Evolutionary conservation across 1,284 basidiomycete genomes (phyloP).

Genomic region (Schizophyllum commune): DNA sequence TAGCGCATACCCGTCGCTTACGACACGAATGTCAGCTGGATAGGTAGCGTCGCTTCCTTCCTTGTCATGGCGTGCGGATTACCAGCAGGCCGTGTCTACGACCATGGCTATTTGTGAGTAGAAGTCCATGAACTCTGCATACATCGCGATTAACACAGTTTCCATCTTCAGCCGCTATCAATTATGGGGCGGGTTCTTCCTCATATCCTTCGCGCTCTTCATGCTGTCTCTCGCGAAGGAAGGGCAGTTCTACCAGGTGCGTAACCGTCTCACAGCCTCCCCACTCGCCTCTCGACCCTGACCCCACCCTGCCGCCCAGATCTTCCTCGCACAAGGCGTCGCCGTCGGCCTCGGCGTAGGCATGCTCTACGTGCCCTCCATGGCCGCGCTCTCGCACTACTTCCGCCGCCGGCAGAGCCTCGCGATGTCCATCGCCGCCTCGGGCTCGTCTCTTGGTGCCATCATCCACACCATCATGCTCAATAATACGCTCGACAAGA

Average conservation of each 20-base stretch:
- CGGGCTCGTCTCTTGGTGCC: conserved; percentile 25
- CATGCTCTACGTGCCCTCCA: conserved; percentile 23
- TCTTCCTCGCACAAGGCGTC: conserved; percentile 29
- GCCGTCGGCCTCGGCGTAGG: conserved; percentile 26
- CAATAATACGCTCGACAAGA: conserved; percentile 25
- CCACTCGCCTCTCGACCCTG: neutral
- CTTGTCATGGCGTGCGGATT: conserved; percentile 29
- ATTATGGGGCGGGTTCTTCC: conserved; percentile 17
- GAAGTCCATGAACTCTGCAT: neutral
- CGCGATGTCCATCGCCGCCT: conserved; percentile 24
- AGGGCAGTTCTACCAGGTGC: conserved; percentile 25
- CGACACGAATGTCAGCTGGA: conserved; percentile 28
- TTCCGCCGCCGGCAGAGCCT: conserved; percentile 23
- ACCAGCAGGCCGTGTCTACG: conserved; percentile 26
- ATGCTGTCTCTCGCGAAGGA: conserved; percentile 27
- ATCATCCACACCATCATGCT: conserved; percentile 28
- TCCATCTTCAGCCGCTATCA: conserved; percentile 17
- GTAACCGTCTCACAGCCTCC: conserved; percentile 5
- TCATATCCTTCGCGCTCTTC: conserved; percentile 23
- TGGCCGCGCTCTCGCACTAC: conserved; percentile 30
- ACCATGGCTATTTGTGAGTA: conserved; percentile 25
- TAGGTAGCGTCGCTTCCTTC: conserved; percentile 39
- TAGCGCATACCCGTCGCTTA: neutral
- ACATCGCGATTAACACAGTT: neutral
- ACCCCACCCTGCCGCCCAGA: conserved; percentile 9